Evolutionary conservation across 1,284 basidiomycete species (phyloP).

Genomic region (Coniferiporia weirii): DNA sequence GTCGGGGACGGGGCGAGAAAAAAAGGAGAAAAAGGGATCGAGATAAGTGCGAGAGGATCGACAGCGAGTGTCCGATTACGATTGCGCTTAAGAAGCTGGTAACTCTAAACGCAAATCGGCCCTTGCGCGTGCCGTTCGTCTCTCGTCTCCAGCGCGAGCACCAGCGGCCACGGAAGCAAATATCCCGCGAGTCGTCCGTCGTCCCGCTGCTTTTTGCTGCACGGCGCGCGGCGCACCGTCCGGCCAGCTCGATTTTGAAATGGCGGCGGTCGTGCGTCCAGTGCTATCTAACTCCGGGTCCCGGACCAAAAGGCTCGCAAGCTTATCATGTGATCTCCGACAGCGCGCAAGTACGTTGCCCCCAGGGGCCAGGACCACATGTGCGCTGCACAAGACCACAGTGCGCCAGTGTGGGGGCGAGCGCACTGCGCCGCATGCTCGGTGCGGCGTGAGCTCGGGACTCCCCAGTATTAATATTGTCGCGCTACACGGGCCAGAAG

Average conservation of each 20-base stretch:
- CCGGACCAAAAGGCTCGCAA: not conserved
- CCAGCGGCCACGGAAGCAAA: conserved; percentile 5
- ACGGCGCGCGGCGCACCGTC: not conserved
- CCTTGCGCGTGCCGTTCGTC: not conserved
- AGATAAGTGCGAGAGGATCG: conserved; percentile 12
- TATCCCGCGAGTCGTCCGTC: not conserved
- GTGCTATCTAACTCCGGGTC: not conserved
- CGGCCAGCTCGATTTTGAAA: not conserved
- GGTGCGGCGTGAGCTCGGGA: no score
- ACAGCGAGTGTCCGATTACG: conserved; percentile 4
- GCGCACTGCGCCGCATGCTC: no score
- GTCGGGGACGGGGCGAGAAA: not conserved
- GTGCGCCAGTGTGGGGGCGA: no score
- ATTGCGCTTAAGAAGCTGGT: conserved; percentile 2
- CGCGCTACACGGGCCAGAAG: no score
- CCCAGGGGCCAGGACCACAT: no score
- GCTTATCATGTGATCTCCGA: not conserved
- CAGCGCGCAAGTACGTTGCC: no score
- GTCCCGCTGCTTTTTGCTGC: no score
- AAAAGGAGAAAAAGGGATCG: not conserved
- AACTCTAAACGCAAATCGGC: conserved; percentile 14
- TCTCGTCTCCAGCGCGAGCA: not conserved
- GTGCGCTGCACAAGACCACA: no score
- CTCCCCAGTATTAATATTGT: no score
- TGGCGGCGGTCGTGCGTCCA: not conserved